Percentiles rank a stretch among this genome's conserved stretches.
Conservation (phyloP, 2,329 filamentous ascomycete genomes). For the Exophiala alcalophila region DNA sequence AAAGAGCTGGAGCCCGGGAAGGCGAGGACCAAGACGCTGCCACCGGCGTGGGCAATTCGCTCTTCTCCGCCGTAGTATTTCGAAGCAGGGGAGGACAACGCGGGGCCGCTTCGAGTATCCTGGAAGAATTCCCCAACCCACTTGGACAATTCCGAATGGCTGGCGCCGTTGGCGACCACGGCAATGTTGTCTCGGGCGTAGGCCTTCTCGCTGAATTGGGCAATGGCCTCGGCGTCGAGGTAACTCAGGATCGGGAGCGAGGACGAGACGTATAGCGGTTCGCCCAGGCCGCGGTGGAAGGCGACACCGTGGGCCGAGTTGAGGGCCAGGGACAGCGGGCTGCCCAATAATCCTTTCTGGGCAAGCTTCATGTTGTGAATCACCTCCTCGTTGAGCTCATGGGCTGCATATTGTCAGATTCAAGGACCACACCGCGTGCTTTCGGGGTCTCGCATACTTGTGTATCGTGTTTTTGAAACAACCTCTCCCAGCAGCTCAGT, state of each 20-base stretch:
- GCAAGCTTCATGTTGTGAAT: constrained; percentile 71
- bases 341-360: constrained; percentile 67
- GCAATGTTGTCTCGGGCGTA: constrained; percentile 91
- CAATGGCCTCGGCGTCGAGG: constrained; percentile 70
- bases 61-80: constrained; percentile 97
- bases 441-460: constrained; percentile 44
- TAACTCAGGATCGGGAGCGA: constrained; percentile 74
- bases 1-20: constrained; percentile 86
- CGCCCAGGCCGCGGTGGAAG: constrained; percentile 90
- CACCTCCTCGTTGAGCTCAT: constrained; percentile 89
- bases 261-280: constrained; percentile 69
- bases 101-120: constrained; percentile 51
- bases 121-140: constrained; percentile 95
- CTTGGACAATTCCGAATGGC: constrained; percentile 71
- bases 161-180: constrained; percentile 83
- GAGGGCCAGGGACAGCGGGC: constrained; percentile 67
- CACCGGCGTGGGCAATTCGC: constrained; percentile 71
- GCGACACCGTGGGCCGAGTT: constrained; percentile 83
- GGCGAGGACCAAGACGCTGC: constrained; percentile 82
- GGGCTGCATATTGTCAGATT: constrained; percentile 53
- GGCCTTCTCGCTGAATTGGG: constrained; percentile 71
- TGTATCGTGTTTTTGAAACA: constrained; percentile 81
- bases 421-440: neutral
- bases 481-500: constrained; percentile 93
- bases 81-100: constrained; percentile 60